Evolutionary conservation across 441 rosid genomes (phyloP).

Genomic region (Biscutella auriculata): DNA sequence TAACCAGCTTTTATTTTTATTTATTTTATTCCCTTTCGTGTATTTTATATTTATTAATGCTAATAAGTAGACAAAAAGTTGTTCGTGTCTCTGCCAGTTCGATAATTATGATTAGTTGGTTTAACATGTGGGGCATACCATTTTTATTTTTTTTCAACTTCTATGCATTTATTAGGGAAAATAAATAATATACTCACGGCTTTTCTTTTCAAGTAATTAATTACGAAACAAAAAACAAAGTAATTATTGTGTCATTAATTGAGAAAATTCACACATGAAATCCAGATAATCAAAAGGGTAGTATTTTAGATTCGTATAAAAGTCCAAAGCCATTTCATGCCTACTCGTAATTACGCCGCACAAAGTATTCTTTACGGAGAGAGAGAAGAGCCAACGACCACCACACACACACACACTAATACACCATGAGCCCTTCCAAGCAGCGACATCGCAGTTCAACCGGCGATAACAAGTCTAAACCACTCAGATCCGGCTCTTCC

Average conservation of each 20-base stretch:
- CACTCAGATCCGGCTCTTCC: constrained; percentile 21
- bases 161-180: no score
- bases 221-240: no score
- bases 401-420: neutral
- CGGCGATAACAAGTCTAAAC: constrained; percentile 11
- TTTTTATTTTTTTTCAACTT: no score
- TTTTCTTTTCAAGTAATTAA: neutral
- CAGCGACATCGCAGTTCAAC: constrained; percentile 31
- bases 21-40: neutral
- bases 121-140: neutral
- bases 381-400: constrained; percentile 5
- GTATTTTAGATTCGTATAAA: constrained; percentile 4
- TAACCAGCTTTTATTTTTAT: neutral
- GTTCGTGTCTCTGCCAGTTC: constrained; percentile 7
- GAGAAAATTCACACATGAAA: constrained; percentile 13
- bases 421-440: constrained; percentile 44
- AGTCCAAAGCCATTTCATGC: constrained; percentile 11
- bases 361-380: constrained; percentile 1
- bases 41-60: neutral
- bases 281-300: constrained; percentile 1
- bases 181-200: neutral
- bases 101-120: constrained; percentile 4
- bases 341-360: constrained; percentile 5
- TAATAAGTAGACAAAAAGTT: constrained; percentile 1
- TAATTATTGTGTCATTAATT: neutral